Evolutionary conservation across 306 rosid genomes (phyloP).

Genomic region (Sindora glabra): DNA sequence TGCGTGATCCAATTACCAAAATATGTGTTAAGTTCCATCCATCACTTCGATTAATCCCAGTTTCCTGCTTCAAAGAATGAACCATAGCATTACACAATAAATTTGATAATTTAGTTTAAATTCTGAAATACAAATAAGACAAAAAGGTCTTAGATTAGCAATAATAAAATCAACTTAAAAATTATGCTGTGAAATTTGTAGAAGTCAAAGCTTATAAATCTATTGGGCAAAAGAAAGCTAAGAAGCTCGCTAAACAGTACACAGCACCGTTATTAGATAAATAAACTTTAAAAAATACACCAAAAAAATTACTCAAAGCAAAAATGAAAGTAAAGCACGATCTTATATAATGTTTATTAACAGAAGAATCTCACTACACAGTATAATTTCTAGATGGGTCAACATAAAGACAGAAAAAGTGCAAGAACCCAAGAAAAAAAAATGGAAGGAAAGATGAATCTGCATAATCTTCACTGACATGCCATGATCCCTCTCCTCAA

Average conservation of each 20-base stretch:
- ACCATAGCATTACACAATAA: background rate
- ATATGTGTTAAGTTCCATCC: slow-evolving; percentile 26
- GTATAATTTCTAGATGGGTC: no score
- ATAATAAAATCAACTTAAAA: background rate
- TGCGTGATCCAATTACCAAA: slow-evolving; percentile 14
- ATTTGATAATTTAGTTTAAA: slow-evolving; percentile 4
- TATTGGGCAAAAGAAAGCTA: background rate
- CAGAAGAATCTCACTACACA: no score
- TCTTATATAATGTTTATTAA: no score
- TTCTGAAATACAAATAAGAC: background rate
- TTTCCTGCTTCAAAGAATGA: slow-evolving; percentile 9
- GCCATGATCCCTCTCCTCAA: background rate
- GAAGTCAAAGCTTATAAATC: background rate
- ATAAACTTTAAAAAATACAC: background rate
- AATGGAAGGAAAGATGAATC: background rate
- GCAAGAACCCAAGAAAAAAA: no score
- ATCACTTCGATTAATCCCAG: slow-evolving; percentile 25
- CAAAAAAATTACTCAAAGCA: background rate
- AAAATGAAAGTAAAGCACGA: background rate
- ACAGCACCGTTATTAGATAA: background rate
- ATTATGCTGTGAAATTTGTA: background rate
- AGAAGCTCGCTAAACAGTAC: background rate
- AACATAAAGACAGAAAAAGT: no score
- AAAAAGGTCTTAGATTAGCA: background rate
- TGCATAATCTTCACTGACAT: background rate